Evolutionary conservation across 805 yeast genomes (phyloP).

Genomic region (Metschnikowia kunwiensis): DNA sequence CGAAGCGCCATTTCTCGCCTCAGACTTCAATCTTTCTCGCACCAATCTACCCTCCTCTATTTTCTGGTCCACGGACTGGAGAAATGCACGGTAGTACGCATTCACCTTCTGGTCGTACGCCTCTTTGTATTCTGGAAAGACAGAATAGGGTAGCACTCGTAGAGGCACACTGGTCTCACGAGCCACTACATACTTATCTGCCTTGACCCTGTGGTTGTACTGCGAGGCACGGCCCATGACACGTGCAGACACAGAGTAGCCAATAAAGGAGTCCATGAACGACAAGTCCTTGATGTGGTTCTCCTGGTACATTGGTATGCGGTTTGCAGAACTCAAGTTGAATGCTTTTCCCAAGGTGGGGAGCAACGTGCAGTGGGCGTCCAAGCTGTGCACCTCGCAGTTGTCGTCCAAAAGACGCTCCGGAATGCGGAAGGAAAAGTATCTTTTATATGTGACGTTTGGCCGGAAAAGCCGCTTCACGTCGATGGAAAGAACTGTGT

Average conservation of each 20-base stretch:
- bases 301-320: conserved; percentile 14
- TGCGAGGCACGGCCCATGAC: conserved; percentile 41
- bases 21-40: conserved; percentile 9
- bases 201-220: conserved; percentile 21
- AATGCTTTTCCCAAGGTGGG: conserved; percentile 37
- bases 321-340: conserved; percentile 22
- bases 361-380: conserved; percentile 35
- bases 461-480: conserved; percentile 38
- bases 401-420: conserved; percentile 40
- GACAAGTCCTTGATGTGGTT: conserved; percentile 30
- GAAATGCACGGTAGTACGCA: conserved; percentile 34
- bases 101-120: conserved; percentile 20
- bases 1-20: conserved; percentile 3
- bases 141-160: conserved; percentile 32
- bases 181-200: conserved; percentile 38
- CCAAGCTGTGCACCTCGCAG: conserved; percentile 35
- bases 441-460: conserved; percentile 38
- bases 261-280: conserved; percentile 36
- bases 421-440: conserved; percentile 40
- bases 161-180: conserved; percentile 31
- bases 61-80: conserved; percentile 28
- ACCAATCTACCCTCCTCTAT: conserved; percentile 20
- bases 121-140: conserved; percentile 22
- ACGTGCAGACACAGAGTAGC: conserved; percentile 39
- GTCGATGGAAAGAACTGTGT: conserved; percentile 33